Evolutionary conservation across 192 early-diverging fungal species (phyloP).

Genomic region (Globomyces pollinis-pini): DNA sequence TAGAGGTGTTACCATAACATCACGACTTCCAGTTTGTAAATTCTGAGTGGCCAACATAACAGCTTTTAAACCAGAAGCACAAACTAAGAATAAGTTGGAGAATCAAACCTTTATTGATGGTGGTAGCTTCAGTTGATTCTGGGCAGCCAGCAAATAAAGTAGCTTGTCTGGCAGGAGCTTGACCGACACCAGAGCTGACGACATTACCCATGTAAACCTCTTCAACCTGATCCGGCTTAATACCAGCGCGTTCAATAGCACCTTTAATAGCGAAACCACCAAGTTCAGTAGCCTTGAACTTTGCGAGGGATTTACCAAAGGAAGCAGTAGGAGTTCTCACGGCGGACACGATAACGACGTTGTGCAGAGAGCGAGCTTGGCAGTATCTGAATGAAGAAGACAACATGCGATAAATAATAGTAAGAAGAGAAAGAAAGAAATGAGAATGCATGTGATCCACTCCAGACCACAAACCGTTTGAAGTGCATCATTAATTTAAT

Average conservation of each 20-base stretch:
- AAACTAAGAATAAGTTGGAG: slow-evolving; percentile 51
- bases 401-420: not conserved
- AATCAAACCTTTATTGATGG: slow-evolving; percentile 73
- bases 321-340: slow-evolving; percentile 88
- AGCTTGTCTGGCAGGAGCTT: slow-evolving; percentile 91
- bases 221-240: slow-evolving; percentile 78
- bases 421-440: too few relatives aligned
- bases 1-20: slow-evolving; percentile 66
- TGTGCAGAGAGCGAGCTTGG: slow-evolving; percentile 18
- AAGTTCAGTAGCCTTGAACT: slow-evolving; percentile 74
- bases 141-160: slow-evolving; percentile 73
- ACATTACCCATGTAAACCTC: slow-evolving; percentile 97
- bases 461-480: too few relatives aligned
- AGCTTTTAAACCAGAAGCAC: slow-evolving; percentile 97
- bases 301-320: slow-evolving; percentile 82
- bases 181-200: slow-evolving; percentile 77
- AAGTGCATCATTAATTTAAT: too few relatives aligned
- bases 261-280: slow-evolving; percentile 72
- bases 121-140: slow-evolving; percentile 81
- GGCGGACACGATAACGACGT: slow-evolving; percentile 58
- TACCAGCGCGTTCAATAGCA: slow-evolving; percentile 71
- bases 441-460: too few relatives aligned
- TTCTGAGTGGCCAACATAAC: slow-evolving; percentile 84
- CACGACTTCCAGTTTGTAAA: slow-evolving; percentile 68
- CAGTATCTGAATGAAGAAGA: not conserved